Percentiles rank a stretch among this genome's conserved stretches.
Conservation (phyloP, 257 asterid species). For the Rhazya stricta region DNA sequence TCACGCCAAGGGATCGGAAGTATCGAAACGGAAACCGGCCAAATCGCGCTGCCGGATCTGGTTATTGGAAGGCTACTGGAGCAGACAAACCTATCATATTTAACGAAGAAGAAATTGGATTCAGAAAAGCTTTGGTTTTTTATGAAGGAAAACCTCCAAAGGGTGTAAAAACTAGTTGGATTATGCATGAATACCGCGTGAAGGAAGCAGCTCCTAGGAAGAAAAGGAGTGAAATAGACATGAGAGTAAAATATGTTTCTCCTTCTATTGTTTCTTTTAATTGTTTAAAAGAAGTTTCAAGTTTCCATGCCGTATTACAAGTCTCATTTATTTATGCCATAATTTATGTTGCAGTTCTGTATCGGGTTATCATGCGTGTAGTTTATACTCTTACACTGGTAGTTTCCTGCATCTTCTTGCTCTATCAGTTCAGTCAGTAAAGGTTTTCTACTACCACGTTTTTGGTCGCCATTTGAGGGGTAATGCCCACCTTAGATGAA, state of each 20-base stretch:
- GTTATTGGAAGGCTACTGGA: slow-evolving; percentile 38
- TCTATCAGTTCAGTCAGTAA: no score
- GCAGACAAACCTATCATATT: slow-evolving; percentile 7
- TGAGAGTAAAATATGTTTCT: slow-evolving; percentile 17
- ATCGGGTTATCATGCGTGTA: no score
- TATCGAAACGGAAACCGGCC: slow-evolving; percentile 23
- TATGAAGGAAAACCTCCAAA: slow-evolving; percentile 24
- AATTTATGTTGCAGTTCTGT: no score
- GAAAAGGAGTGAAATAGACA: not conserved
- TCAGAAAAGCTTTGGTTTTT: slow-evolving; percentile 20
- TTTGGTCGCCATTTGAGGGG: no score
- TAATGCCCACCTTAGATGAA: no score
- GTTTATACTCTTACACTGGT: no score
- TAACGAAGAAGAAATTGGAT: slow-evolving; percentile 8
- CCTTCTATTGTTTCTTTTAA: no score
- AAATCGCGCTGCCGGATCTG: slow-evolving; percentile 20
- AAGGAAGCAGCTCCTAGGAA: slow-evolving; percentile 5
- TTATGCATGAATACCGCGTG: slow-evolving; percentile 28
- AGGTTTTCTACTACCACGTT: no score
- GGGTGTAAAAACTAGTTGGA: slow-evolving; percentile 26
- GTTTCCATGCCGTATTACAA: no score
- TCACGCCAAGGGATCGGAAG: slow-evolving; percentile 29
- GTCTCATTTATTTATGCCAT: no score
- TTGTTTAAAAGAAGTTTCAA: no score
- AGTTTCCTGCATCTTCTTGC: no score